Conservation (phyloP, 768 basidiomycete species). For the Tylopilus sp. region DNA sequence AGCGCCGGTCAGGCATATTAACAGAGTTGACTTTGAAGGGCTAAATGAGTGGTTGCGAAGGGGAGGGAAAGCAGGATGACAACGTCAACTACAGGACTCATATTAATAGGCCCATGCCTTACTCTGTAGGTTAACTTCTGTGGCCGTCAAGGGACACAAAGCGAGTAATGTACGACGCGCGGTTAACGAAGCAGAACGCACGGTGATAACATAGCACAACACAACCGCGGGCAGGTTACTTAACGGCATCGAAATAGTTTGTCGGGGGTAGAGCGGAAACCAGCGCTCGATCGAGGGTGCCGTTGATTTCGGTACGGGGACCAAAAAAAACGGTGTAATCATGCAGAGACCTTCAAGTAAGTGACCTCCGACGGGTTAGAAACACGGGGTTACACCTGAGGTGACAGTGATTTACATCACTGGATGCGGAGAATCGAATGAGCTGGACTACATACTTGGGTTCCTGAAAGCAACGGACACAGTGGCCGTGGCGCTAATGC, state of each 20-base stretch:
- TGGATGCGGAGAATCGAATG: not conserved
- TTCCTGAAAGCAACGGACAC: not conserved
- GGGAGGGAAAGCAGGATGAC: not conserved
- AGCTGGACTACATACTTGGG: not conserved
- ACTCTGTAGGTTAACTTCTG: slow-evolving; percentile 12
- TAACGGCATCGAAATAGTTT: slow-evolving; percentile 16
- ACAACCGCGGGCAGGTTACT: slow-evolving; percentile 11
- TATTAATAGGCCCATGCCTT: slow-evolving; percentile 13
- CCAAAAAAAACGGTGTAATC: not conserved
- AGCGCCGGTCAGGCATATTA: slow-evolving; percentile 42
- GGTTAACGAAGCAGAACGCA: slow-evolving; percentile 18
- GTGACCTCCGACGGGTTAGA: not conserved
- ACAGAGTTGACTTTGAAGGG: not conserved
- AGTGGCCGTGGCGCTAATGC: not conserved
- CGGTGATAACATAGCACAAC: slow-evolving; percentile 10
- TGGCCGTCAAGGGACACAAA: slow-evolving; percentile 7
- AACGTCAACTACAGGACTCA: not conserved
- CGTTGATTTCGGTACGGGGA: not conserved
- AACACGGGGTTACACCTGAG: not conserved
- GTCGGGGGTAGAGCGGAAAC: slow-evolving; percentile 9
- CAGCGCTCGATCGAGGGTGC: slow-evolving; percentile 7
- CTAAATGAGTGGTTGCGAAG: not conserved
- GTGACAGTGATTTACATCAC: not conserved
- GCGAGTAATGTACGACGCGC: not conserved
- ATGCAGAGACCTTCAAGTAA: slow-evolving; percentile 2